Evolutionary conservation across 108 stramenopile species (phyloP).

Genomic region (Nannochloropsis granulata): DNA sequence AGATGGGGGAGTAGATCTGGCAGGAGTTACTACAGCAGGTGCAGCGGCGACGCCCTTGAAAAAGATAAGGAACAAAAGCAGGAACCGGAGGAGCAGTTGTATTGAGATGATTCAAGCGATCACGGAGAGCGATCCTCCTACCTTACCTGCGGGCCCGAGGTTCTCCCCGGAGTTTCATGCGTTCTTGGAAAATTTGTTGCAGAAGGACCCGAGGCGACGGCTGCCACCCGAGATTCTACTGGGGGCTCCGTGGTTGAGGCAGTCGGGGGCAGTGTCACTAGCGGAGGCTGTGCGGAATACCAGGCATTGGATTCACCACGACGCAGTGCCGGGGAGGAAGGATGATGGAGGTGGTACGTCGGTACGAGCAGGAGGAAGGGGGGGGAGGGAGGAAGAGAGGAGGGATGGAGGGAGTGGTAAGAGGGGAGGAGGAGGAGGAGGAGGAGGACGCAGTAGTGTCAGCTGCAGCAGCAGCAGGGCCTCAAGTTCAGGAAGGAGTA

Average conservation of each 20-base stretch:
- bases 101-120: slow-evolving; percentile 42
- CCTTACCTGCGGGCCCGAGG: neutral
- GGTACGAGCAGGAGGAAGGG: neutral
- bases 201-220: slow-evolving; percentile 35
- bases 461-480: too few species aligned
- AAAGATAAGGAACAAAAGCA: neutral
- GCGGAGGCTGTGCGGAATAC: slow-evolving; percentile 6
- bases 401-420: neutral
- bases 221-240: slow-evolving; percentile 33
- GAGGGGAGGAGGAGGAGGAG: neutral
- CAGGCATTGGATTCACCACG: neutral
- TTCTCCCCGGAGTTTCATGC: slow-evolving; percentile 30
- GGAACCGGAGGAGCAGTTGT: slow-evolving; percentile 1
- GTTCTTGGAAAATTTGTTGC: slow-evolving; percentile 28
- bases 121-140: slow-evolving; percentile 32
- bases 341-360: neutral
- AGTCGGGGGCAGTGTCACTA: neutral
- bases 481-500: too few species aligned
- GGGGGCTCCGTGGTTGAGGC: slow-evolving; percentile 27
- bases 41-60: neutral
- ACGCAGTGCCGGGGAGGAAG: neutral
- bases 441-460: neutral
- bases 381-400: neutral
- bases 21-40: neutral
- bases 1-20: neutral